A percentile compares a stretch with the other conserved stretches of the same genome.
Conservation (phyloP, 768 basidiomycete genomes). For the Boletus sensibilis region DNA sequence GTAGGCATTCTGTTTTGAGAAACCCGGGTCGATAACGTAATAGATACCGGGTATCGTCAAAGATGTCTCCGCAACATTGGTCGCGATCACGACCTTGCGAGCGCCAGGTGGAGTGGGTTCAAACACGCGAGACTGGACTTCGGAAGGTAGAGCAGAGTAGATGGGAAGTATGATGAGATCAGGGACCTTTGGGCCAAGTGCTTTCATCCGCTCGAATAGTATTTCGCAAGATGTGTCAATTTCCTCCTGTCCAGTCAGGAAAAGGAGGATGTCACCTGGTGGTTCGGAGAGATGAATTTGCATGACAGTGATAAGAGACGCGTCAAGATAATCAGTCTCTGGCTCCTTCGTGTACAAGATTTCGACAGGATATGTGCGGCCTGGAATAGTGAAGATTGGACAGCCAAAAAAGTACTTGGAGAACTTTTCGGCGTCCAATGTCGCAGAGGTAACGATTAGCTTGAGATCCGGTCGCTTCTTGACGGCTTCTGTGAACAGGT, state of each 20-base stretch:
- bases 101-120: slow-evolving; percentile 97
- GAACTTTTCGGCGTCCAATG: slow-evolving; percentile 99
- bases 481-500: slow-evolving; percentile 69
- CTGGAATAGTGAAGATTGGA: slow-evolving; percentile 99
- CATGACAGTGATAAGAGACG: slow-evolving; percentile 98
- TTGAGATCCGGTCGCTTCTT: slow-evolving; percentile 95
- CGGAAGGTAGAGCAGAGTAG: slow-evolving; percentile 96
- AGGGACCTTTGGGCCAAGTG: slow-evolving; percentile 96
- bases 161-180: slow-evolving; percentile 96
- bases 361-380: slow-evolving; percentile 98
- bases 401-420: slow-evolving; percentile 99
- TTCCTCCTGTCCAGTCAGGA: slow-evolving; percentile 98
- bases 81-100: slow-evolving; percentile 99
- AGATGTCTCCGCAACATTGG: slow-evolving; percentile 98
- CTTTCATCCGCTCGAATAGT: slow-evolving; percentile 97
- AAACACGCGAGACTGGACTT: slow-evolving; percentile 97
- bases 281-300: slow-evolving; percentile 99
- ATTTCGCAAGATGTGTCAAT: slow-evolving; percentile 98
- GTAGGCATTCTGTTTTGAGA: slow-evolving; percentile 98
- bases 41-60: slow-evolving; percentile 98
- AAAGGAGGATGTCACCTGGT: slow-evolving; percentile 92
- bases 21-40: slow-evolving; percentile 98
- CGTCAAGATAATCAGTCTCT: slow-evolving; percentile 95
- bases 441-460: slow-evolving; percentile 97
- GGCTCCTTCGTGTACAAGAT: slow-evolving; percentile 99